Conservation (phyloP, 176 grass and related monocot genomes). For the Triticum urartu region DNA sequence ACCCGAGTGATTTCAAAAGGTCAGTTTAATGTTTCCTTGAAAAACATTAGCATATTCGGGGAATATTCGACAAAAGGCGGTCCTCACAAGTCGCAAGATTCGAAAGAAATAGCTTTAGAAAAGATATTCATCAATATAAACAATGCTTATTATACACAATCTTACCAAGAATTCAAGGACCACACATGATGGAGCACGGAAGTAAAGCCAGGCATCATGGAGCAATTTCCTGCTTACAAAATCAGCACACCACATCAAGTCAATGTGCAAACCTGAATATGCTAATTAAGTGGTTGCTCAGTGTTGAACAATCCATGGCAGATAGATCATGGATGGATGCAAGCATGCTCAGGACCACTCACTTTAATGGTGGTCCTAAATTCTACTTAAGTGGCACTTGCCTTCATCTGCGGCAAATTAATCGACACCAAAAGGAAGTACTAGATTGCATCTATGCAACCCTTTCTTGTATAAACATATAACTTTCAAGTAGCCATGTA, state of each 20-base stretch:
- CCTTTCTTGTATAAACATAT: background rate
- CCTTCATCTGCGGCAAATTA: constrained; percentile 31
- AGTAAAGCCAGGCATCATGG: constrained; percentile 48
- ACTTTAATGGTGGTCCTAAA: constrained; percentile 41
- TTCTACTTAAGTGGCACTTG: constrained; percentile 23
- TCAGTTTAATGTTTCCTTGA: background rate
- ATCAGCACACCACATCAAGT: constrained; percentile 13
- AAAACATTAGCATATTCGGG: constrained; percentile 16
- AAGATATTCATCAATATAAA: constrained; percentile 20
- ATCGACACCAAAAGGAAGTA: constrained; percentile 5
- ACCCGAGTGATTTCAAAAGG: background rate
- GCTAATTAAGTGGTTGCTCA: constrained; percentile 34
- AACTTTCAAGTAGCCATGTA: constrained; percentile 3
- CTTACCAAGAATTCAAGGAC: constrained; percentile 31
- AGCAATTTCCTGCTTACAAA: constrained; percentile 31
- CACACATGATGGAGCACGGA: background rate
- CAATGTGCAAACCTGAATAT: constrained; percentile 43
- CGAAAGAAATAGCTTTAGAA: constrained; percentile 21
- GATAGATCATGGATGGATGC: constrained; percentile 3
- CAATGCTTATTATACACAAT: constrained; percentile 22
- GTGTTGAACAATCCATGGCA: constrained; percentile 18
- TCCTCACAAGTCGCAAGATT: background rate
- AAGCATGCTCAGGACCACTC: constrained; percentile 34
- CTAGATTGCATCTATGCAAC: constrained; percentile 31
- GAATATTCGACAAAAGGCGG: background rate